Conservation (phyloP, 176 grass and related monocot species). For the Tillandsia fasciculata region DNA sequence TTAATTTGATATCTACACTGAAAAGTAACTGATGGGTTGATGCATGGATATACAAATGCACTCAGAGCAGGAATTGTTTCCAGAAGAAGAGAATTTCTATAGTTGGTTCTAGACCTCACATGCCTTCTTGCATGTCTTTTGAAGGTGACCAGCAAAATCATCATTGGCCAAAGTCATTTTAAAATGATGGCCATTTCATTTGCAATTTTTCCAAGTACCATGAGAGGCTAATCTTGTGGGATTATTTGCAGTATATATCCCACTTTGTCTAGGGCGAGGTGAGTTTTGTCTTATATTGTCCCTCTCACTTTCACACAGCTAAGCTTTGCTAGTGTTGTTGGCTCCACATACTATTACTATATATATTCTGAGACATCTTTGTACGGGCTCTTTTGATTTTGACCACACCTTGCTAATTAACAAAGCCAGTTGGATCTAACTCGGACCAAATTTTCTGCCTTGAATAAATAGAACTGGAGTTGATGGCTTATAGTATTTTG, state of each 20-base stretch:
- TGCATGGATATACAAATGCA: no score
- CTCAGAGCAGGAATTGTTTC: no score
- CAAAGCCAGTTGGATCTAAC: no score
- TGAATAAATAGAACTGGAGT: no score
- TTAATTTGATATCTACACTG: no score
- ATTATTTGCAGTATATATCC: neutral
- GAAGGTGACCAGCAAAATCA: no score
- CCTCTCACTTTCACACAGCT: slow-evolving; percentile 6
- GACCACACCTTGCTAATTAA: neutral
- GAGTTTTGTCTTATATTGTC: slow-evolving; percentile 29
- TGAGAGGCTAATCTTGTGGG: slow-evolving; percentile 1
- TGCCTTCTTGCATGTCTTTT: no score
- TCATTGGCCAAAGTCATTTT: neutral
- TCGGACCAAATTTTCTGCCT: no score
- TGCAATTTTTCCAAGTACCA: neutral
- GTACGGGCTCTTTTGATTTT: neutral
- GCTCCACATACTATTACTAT: neutral
- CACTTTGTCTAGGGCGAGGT: slow-evolving; percentile 4
- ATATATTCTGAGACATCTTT: neutral
- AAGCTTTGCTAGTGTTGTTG: neutral
- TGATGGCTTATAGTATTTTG: no score
- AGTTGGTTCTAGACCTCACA: no score
- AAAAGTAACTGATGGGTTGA: no score
- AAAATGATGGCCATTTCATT: neutral
- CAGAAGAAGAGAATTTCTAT: no score